phyloP scores from a whole-genome alignment of 371 early-diverging fungal genomes.

The Apophysomyces ossiformis region DNA sequence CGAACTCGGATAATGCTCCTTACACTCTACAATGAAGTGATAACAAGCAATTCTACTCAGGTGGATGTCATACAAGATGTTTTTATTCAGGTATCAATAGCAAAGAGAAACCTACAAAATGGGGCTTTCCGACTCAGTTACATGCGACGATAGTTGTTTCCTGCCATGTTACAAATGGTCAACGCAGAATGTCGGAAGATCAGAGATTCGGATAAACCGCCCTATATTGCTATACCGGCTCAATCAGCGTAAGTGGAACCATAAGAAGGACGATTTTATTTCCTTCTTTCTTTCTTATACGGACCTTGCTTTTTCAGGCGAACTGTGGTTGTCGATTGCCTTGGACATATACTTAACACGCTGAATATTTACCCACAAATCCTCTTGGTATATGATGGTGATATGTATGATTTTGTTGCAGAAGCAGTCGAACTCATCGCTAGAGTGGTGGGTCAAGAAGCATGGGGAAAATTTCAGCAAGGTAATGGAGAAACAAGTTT shows the following conservation, averaged over 20 bases:
- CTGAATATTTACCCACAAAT: slow-evolving; percentile 3
- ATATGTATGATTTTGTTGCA: slow-evolving; percentile 4
- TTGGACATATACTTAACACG: neutral
- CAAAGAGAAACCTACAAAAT: too few species aligned
- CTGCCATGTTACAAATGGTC: slow-evolving; percentile 7
- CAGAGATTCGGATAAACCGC: slow-evolving; percentile 2
- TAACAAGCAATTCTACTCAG: neutral
- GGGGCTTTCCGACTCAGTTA: neutral
- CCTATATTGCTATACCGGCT: neutral
- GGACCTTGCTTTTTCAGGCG: neutral
- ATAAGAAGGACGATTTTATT: neutral
- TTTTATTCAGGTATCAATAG: neutral
- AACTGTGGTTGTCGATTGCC: neutral
- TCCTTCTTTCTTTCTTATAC: neutral
- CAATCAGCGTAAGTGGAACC: neutral
- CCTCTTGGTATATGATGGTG: neutral
- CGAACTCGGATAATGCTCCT: neutral
- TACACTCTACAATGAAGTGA: neutral
- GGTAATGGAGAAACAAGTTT: neutral
- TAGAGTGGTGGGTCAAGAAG: neutral
- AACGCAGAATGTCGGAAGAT: slow-evolving; percentile 6
- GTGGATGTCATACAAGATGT: neutral
- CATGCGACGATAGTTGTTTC: neutral
- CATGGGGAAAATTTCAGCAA: neutral
- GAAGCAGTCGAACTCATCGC: slow-evolving; percentile 1